Base-by-base conservation (phyloP, 163 green algal genomes). In the Prototheca cutis region DNA sequence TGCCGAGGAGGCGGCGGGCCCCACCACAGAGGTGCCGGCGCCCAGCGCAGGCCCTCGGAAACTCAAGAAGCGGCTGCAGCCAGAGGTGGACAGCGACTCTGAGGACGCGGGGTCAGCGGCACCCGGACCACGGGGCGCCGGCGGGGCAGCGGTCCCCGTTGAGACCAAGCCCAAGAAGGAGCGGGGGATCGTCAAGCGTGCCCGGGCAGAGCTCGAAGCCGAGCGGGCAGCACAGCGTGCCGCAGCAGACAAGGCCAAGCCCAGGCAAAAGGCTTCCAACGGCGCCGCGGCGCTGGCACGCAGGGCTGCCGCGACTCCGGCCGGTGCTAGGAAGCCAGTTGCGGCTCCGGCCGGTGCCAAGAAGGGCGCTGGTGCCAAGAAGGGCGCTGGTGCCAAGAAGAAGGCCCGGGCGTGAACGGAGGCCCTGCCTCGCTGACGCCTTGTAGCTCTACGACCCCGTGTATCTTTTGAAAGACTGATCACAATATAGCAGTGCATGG, bases 141-240 rank as follows among this genome's bases (percentile, higher is more conserved):
- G 39, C n/a, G 28, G 47, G 32, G 30, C 65, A 17, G 36, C 27
- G 47, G n/a, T n/a, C n/a, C 34, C 34, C 2, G 19, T 52, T 29
- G n/a, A 27, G 23, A 33, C 59, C 1, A 13, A 3, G 8, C 40
- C 40, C 4, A 65, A 65, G 47, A 71, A 74, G 52, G 58, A 78
- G 45, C 34, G 51, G 19, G 62, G 68, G 10, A 75, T 77, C 10
- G 53, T 80, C 45, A 77, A 71, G 55, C 36, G 48, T 48, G 75
- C 66, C n/a, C 52, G 40, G 28, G 45, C 40, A 25, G 75, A 82
- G 58, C 59, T 82, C 56, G 36, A 24, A 39, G 54, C 49, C 13
- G 74, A 79, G 57, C 51, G 56, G 31, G 67, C 61, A 32, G 70
- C 61, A 2, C 55, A 65, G 24, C 28, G 56, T 31, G 29, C 59